These are phyloP conservation scores for Apiospora malaysiana DNA, from an alignment of 2,329 filamentous ascomycete species.

Conservation along the genomic window DNA sequence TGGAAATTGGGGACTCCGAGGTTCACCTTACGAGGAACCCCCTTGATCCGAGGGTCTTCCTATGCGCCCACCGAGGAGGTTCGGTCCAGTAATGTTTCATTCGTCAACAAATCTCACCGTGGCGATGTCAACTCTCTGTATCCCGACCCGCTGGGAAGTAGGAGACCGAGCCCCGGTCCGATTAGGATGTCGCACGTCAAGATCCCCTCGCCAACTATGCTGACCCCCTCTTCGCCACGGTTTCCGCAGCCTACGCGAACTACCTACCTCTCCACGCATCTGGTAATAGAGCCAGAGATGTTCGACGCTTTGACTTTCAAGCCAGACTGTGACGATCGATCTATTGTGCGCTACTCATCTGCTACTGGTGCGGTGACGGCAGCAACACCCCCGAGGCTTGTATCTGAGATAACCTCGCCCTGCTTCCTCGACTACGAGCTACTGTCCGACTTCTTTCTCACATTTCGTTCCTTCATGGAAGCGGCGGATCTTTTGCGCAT, in stretches of 20 bases:
- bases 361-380: conserved; percentile 78
- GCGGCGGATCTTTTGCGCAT: conserved; percentile 79
- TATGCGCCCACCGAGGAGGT: conserved; percentile 78
- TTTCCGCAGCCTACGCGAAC: conserved; percentile 49
- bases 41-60: conserved; percentile 80
- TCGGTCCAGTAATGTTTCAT: conserved; percentile 65
- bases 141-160: conserved; percentile 36
- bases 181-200: conserved; percentile 35
- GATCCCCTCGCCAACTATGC: conserved; percentile 34
- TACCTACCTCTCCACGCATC: conserved; percentile 55
- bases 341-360: conserved; percentile 82
- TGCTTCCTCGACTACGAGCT: conserved; percentile 96
- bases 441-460: conserved; percentile 96
- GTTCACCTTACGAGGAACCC: conserved; percentile 78
- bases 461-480: conserved; percentile 86
- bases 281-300: conserved; percentile 72
- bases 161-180: conserved; percentile 46
- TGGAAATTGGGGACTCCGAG: conserved; percentile 83
- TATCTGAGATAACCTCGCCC: conserved; percentile 95
- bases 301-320: conserved; percentile 83
- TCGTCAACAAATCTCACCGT: conserved; percentile 45
- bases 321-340: conserved; percentile 77
- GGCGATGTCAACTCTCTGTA: conserved; percentile 41
- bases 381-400: conserved; percentile 86
- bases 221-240: conserved; percentile 44